Evolutionary conservation across 306 rosid genomes (phyloP).

Genomic region (Cyclanthera cordifolia): DNA sequence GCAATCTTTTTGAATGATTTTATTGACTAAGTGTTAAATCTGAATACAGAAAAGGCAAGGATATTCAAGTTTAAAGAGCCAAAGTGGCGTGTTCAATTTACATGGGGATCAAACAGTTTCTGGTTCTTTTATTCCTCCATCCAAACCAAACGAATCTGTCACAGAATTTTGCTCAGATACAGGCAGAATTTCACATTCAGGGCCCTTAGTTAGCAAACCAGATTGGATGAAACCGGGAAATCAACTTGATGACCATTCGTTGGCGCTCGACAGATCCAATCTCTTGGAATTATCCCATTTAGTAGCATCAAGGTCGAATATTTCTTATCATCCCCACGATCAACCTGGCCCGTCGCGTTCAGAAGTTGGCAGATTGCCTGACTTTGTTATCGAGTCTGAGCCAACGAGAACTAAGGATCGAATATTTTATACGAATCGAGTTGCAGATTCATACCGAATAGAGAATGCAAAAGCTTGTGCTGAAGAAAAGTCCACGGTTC

Average conservation of each 20-base stretch:
- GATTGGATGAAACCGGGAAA: conserved; percentile 34
- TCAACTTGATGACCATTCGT: conserved; percentile 28
- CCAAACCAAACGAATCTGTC: conserved; percentile 28
- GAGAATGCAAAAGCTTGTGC: conserved; percentile 28
- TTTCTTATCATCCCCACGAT: conserved; percentile 32
- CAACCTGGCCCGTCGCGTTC: conserved; percentile 30
- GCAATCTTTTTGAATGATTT: background rate
- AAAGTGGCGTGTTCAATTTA: conserved; percentile 34
- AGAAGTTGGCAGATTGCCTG: conserved; percentile 25
- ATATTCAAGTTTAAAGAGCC: conserved; percentile 31
- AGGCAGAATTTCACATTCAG: conserved; percentile 51
- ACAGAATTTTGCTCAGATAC: conserved; percentile 30
- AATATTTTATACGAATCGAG: conserved; percentile 28
- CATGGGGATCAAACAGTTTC: conserved; percentile 41
- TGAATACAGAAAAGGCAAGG: conserved; percentile 40
- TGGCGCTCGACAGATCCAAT: conserved; percentile 28
- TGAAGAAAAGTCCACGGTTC: conserved; percentile 41
- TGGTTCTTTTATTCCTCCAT: conserved; percentile 39
- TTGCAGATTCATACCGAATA: conserved; percentile 24
- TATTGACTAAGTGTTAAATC: conserved; percentile 8
- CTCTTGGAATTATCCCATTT: conserved; percentile 43
- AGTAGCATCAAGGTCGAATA: conserved; percentile 40
- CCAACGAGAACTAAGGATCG: conserved; percentile 35
- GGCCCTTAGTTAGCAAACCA: conserved; percentile 45
- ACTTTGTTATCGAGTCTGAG: conserved; percentile 32